Base-by-base conservation (phyloP, 192 early-diverging fungal genomes). In the Linnemannia elongata region DNA sequence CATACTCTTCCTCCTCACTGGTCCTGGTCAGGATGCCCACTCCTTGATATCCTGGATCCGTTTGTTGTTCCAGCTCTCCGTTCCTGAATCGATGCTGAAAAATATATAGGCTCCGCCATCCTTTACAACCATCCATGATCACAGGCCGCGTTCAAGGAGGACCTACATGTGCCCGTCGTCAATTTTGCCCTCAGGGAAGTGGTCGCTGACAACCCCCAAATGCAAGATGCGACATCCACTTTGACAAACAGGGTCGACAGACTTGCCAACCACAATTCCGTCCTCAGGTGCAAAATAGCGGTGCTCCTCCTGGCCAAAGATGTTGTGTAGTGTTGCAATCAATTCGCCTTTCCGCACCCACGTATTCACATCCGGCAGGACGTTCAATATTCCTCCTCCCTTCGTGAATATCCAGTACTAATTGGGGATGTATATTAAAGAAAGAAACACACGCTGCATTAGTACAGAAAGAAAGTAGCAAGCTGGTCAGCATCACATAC, bases 251-350 rank as follows among this genome's bases (percentile, higher is more conserved):
- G 97, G 97, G 78, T 98, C 96, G 12, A 95, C 93, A 72, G 94
- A 93, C 76, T 96, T 89, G 69, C 97, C 96, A 69, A 97, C 96
- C 76, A 97, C 94, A 80, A 98, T 93, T 42, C 96, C 96, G 76
- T 92, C 90, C 69, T 92, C 90, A 2, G 97, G 96, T 63, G 95
- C 93, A 92, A 91, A 97, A 75, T 97, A 96, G 78, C 94, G 93
- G 54, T 97, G 95, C 39, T 96, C 94, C 63, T 97, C 91, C 78
- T 95, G 94, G 18, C 97, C 97, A 90, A 98, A 98, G 66, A 98
- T 96, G 73, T 96, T 96, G 81, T 97, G 94, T 79, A 98, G 90
- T 8, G 95, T 91, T 0, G 97, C 97, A 91, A 98, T 97, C 57
- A 96, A 72, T 45, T 96, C 95, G 69, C 96, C 96, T 70, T 97